These are phyloP conservation scores for Cryomyces antarcticus DNA, from an alignment of 495 filamentous ascomycete genomes.

Conservation along the genomic window DNA sequence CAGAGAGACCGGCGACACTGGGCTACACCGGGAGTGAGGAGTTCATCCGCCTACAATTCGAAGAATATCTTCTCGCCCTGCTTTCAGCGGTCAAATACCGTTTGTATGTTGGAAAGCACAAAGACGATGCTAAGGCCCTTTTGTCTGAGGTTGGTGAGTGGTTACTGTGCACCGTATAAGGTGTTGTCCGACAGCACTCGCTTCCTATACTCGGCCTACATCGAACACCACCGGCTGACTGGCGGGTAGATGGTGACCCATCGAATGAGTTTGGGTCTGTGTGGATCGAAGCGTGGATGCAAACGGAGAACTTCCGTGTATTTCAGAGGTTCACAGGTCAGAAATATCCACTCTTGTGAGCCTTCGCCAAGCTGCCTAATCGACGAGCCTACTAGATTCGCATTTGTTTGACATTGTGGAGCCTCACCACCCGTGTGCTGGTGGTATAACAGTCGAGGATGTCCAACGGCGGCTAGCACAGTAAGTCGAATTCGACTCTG, in stretches of 20 bases:
- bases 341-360: slow-evolving; percentile 6
- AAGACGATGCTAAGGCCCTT: slow-evolving; percentile 34
- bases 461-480: slow-evolving; percentile 77
- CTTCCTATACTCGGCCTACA: no score
- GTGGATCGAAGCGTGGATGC: slow-evolving; percentile 60
- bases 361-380: slow-evolving; percentile 3
- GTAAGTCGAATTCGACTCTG: slow-evolving; percentile 31
- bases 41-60: slow-evolving; percentile 92
- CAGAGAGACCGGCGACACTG: slow-evolving; percentile 71
- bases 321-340: slow-evolving; percentile 45
- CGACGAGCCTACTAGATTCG: slow-evolving; percentile 28
- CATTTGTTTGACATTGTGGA: slow-evolving; percentile 88
- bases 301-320: slow-evolving; percentile 72
- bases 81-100: slow-evolving; percentile 81
- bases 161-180: no score
- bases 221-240: neutral
- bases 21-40: slow-evolving; percentile 94
- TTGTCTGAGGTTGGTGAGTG: slow-evolving; percentile 32
- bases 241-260: slow-evolving; percentile 56
- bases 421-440: slow-evolving; percentile 80
- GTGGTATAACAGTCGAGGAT: slow-evolving; percentile 87
- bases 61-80: slow-evolving; percentile 85
- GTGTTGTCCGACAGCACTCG: no score
- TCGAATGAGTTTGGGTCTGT: slow-evolving; percentile 59
- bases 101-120: slow-evolving; percentile 45